Evolutionary conservation across 2,329 filamentous ascomycete genomes (phyloP).

Genomic region (Geosmithia putterillii): DNA sequence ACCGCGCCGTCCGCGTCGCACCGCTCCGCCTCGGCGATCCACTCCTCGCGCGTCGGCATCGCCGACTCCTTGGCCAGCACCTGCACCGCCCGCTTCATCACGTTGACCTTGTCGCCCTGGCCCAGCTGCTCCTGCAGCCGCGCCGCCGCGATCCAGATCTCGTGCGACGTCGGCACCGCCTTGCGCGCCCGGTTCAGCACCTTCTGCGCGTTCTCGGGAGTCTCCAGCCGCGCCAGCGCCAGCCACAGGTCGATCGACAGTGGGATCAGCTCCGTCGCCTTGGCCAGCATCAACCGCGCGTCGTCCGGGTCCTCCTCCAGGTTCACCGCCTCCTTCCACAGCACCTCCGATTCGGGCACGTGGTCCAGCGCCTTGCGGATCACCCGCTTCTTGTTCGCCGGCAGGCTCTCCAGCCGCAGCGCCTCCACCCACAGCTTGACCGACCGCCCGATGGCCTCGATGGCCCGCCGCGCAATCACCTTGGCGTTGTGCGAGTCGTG

Average conservation of each 20-base stretch:
- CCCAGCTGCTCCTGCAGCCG: conserved; percentile 81
- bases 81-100: conserved; percentile 90
- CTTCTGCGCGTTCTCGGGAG: conserved; percentile 82
- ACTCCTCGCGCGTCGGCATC: conserved; percentile 95
- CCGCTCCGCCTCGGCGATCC: conserved; percentile 88
- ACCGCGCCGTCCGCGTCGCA: conserved; percentile 87
- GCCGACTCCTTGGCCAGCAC: conserved; percentile 81
- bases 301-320: conserved; percentile 83
- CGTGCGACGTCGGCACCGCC: conserved; percentile 82
- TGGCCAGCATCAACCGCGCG: conserved; percentile 78
- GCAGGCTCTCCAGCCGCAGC: conserved; percentile 78
- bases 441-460: conserved; percentile 81
- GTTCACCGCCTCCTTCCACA: conserved; percentile 98
- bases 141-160: conserved; percentile 94
- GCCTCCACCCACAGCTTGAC: conserved; percentile 90
- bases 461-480: conserved; percentile 85
- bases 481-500: conserved; percentile 80
- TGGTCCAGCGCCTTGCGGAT: conserved; percentile 84
- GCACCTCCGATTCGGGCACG: conserved; percentile 81
- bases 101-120: conserved; percentile 66
- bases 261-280: conserved; percentile 91
- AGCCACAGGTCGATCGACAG: conserved; percentile 92
- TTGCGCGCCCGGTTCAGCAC: conserved; percentile 93
- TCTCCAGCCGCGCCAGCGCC: conserved; percentile 79
- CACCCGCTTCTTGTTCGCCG: conserved; percentile 81